Conservation (phyloP, 495 filamentous ascomycete species). For the Filosporella fistucella region DNA sequence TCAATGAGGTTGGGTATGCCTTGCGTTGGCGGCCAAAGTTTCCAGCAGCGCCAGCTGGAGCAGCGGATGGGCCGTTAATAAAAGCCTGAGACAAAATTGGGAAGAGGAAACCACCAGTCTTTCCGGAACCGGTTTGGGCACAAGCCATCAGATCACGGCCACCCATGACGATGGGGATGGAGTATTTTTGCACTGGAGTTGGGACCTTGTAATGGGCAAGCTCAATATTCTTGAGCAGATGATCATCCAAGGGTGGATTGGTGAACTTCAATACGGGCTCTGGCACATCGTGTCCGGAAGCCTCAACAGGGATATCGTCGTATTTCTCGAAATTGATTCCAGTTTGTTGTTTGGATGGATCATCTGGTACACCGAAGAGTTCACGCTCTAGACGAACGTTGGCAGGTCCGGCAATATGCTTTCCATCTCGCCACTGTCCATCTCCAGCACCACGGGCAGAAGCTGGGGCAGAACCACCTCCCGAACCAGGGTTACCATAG, state of each 20-base stretch:
- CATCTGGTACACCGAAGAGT: slow-evolving; percentile 89
- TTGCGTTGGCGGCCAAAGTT: slow-evolving; percentile 85
- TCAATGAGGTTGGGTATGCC: slow-evolving; percentile 92
- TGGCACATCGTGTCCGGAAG: slow-evolving; percentile 89
- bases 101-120: slow-evolving; percentile 99
- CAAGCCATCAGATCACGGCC: slow-evolving; percentile 98
- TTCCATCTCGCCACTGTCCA: slow-evolving; percentile 93
- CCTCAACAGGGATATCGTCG: slow-evolving; percentile 97
- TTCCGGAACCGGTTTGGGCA: slow-evolving; percentile 97
- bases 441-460: slow-evolving; percentile 78
- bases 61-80: slow-evolving; percentile 72
- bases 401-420: slow-evolving; percentile 84
- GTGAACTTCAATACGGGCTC: slow-evolving; percentile 87
- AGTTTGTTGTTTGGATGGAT: slow-evolving; percentile 89
- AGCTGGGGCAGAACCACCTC: slow-evolving; percentile 41
- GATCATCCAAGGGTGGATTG: slow-evolving; percentile 90
- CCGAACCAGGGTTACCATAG: slow-evolving; percentile 54
- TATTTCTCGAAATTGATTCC: slow-evolving; percentile 99
- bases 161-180: slow-evolving; percentile 93
- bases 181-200: slow-evolving; percentile 97
- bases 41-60: slow-evolving; percentile 57
- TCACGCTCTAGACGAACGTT: slow-evolving; percentile 92
- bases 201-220: slow-evolving; percentile 90
- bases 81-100: slow-evolving; percentile 96
- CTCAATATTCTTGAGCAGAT: slow-evolving; percentile 85